Evolutionary conservation across 345 rosid genomes (phyloP).

Genomic region (Populus pruinosa): DNA sequence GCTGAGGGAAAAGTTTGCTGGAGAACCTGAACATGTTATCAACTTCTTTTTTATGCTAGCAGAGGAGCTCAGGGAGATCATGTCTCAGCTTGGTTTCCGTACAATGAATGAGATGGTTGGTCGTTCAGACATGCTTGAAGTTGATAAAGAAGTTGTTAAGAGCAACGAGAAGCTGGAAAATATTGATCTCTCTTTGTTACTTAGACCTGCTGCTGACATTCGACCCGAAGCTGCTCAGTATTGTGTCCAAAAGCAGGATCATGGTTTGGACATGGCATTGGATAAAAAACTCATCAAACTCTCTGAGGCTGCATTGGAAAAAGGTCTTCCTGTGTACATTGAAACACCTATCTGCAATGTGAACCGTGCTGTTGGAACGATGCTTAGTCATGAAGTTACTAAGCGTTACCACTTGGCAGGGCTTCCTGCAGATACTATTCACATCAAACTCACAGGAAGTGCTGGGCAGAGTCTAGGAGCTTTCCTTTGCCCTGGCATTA

Average conservation of each 20-base stretch:
- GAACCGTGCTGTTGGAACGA: conserved; percentile 98
- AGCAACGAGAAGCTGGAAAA: conserved; percentile 81
- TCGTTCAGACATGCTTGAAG: conserved; percentile 98
- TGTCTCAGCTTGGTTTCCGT: conserved; percentile 87
- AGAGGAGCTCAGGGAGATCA: conserved; percentile 95
- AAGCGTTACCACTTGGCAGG: conserved; percentile 79
- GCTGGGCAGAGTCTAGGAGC: conserved; percentile 99
- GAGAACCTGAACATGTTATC: conserved; percentile 97
- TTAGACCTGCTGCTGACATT: conserved; percentile 90
- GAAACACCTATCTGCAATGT: conserved; percentile 79
- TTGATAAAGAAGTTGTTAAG: conserved; percentile 76
- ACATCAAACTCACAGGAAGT: conserved; percentile 83
- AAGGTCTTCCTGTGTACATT: conserved; percentile 76
- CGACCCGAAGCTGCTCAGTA: conserved; percentile 93
- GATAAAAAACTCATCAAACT: conserved; percentile 65
- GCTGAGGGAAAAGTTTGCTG: conserved; percentile 95
- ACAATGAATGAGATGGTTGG: conserved; percentile 92
- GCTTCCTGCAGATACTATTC: conserved; percentile 82
- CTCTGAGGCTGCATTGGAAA: conserved; percentile 75
- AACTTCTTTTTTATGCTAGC: conserved; percentile 98
- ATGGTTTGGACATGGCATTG: conserved; percentile 91
- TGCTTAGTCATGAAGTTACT: conserved; percentile 99
- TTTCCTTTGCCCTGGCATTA: conserved; percentile 88
- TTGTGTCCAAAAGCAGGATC: conserved; percentile 95
- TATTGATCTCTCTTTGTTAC: conserved; percentile 80